A percentile compares a stretch with the other conserved stretches of the same genome.
Conservation (phyloP, 2,329 filamentous ascomycete genomes). For the Pestalotiopsis sp. region DNA sequence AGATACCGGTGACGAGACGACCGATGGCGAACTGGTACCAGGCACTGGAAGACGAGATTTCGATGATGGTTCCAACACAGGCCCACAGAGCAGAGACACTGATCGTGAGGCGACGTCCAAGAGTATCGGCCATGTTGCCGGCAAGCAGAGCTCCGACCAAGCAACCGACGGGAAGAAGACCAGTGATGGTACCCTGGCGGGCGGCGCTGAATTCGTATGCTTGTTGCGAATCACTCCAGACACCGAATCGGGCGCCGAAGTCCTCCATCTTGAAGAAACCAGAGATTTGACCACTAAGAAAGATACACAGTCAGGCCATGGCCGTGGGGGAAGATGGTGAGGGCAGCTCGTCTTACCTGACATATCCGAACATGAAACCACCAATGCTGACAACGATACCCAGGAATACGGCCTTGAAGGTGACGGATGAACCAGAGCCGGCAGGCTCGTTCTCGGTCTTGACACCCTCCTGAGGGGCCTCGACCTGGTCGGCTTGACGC, state of each 20-base stretch:
- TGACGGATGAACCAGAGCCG: constrained; percentile 20
- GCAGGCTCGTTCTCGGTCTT: constrained; percentile 14
- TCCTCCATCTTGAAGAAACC: constrained; percentile 63
- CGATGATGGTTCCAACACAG: constrained; percentile 63
- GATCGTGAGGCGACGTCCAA: constrained; percentile 64
- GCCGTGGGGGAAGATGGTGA: neutral
- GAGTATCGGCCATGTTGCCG: constrained; percentile 60
- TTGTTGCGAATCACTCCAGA: constrained; percentile 31
- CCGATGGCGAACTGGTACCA: constrained; percentile 69
- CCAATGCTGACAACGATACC: constrained; percentile 54
- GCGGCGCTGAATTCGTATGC: constrained; percentile 53
- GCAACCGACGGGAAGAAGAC: constrained; percentile 61
- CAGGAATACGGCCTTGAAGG: constrained; percentile 44
- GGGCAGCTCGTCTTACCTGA: constrained; percentile 40
- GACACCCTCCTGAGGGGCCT: constrained; percentile 13
- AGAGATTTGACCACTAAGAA: constrained; percentile 54
- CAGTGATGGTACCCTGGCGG: constrained; percentile 63
- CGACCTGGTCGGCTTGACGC: constrained; percentile 25
- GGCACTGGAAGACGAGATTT: constrained; percentile 52
- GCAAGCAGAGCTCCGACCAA: constrained; percentile 57
- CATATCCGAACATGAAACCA: constrained; percentile 59
- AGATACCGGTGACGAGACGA: constrained; percentile 64
- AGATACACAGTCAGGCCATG: neutral
- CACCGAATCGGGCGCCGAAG: constrained; percentile 55
- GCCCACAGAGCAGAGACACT: constrained; percentile 63